Percentiles rank a stretch among this genome's conserved stretches.
phyloP scores from a whole-genome alignment of 345 rosid genomes.

The Ricinus communis region DNA sequence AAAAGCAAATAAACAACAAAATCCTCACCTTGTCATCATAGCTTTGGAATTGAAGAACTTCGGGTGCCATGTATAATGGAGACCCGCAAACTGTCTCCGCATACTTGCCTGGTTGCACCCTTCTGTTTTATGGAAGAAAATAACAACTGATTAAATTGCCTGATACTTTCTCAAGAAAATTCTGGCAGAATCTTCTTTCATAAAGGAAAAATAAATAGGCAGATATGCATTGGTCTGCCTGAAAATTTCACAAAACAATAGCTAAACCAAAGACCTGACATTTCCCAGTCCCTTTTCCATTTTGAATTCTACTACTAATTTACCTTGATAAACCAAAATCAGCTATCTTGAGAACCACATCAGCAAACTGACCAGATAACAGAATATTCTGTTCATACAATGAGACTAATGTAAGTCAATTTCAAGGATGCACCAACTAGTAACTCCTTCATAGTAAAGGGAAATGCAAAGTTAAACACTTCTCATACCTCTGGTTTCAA shows the following conservation, averaged over 20 bases:
- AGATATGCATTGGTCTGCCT: neutral
- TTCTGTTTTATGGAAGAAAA: conserved; percentile 31
- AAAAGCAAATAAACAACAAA: neutral
- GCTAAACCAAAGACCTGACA: neutral
- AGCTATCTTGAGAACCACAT: conserved; percentile 62
- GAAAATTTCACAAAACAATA: neutral
- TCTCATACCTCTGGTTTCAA: conserved; percentile 61
- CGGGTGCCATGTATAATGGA: conserved; percentile 77
- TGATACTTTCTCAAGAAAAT: neutral
- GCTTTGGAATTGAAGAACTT: conserved; percentile 65
- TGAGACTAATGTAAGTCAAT: conserved; percentile 16
- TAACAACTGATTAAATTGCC: neutral
- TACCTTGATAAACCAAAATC: conserved; percentile 81
- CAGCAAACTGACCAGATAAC: conserved; percentile 39
- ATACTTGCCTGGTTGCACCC: conserved; percentile 40
- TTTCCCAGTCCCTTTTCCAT: neutral
- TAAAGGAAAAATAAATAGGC: neutral
- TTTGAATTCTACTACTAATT: neutral
- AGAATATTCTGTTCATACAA: conserved; percentile 55
- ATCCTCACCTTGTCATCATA: conserved; percentile 59
- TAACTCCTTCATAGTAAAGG: neutral
- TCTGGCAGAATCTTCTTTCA: neutral
- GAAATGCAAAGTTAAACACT: neutral
- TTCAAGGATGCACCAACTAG: neutral
- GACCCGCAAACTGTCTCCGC: conserved; percentile 62